phyloP scores from a whole-genome alignment of 1,139 yeast genomes.

The Suhomyces wounanorum region DNA sequence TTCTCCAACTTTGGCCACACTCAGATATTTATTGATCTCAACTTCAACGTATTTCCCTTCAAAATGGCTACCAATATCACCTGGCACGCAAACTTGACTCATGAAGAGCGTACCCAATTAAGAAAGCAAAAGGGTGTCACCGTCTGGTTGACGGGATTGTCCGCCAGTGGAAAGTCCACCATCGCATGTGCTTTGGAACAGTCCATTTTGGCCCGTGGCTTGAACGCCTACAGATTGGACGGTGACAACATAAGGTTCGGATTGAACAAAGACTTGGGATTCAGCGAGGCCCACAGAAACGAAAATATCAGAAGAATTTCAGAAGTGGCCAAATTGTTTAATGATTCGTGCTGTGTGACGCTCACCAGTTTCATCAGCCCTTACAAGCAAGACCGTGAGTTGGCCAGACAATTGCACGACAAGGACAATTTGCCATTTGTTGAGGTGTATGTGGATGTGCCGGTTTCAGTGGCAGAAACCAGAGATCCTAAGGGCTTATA shows the following conservation, averaged over 20 bases:
- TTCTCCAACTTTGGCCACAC: conserved; percentile 1
- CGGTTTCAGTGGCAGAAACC: conserved; percentile 88
- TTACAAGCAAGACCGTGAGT: conserved; percentile 77
- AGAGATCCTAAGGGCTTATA: conserved; percentile 97
- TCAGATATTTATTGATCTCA: background rate
- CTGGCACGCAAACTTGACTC: conserved; percentile 91
- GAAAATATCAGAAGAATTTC: conserved; percentile 94
- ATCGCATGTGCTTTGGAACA: conserved; percentile 95
- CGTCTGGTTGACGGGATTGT: conserved; percentile 91
- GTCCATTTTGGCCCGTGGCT: conserved; percentile 63
- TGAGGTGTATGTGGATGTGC: conserved; percentile 91
- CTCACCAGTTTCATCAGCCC: conserved; percentile 93
- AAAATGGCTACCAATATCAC: conserved; percentile 91
- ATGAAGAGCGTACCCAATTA: conserved; percentile 69
- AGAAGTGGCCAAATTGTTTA: conserved; percentile 88
- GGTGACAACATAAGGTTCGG: conserved; percentile 96
- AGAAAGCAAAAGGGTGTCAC: conserved; percentile 88
- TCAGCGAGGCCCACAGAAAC: conserved; percentile 86
- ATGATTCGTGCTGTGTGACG: conserved; percentile 83
- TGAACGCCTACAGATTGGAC: conserved; percentile 82
- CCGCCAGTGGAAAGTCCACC: conserved; percentile 94
- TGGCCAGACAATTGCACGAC: conserved; percentile 82
- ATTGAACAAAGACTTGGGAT: conserved; percentile 89
- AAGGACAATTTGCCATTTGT: conserved; percentile 77
- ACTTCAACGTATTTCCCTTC: background rate